Base-by-base conservation (phyloP, 805 yeast genomes). In the Komagataella populi region DNA sequence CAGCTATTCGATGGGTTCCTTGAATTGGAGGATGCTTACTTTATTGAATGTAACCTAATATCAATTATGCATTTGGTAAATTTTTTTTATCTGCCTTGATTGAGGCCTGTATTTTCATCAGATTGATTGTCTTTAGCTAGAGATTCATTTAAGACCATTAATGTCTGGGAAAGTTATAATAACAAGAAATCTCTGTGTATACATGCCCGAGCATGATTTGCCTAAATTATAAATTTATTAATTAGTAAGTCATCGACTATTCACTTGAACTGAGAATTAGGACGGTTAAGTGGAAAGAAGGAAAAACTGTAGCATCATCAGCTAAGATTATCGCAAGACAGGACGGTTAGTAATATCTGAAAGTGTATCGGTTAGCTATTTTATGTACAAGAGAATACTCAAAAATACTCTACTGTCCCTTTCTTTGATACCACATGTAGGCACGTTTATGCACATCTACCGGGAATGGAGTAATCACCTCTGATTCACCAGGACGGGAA, bases 401-500 rank as follows among this genome's bases (percentile, higher is more conserved):
- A 30, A 10, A 30, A 30, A 10, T 10, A 10, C 10, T 30, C 39
- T 54, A 65, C 64, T 61, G 65, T 53, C 90, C 87, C 63, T 78
- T 81, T 75, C 89, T 82, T 49, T 79, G 79, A 69, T 91, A 91
- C 78, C 83, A 89, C 93, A 89, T 85, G 74, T 86, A 90, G 45
- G 97, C 96, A 66, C 95, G 81, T 70, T 90, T 93, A 62, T 91
- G 97, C 57, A 82, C 80, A 54, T 81, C 83, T 55, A 80, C 73
- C 44, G 83, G 82, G 67, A 84, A 87, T 51, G 99, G 99, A 52
- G 96, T 74, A 55, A 93, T 86, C 54, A 93, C 95, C 72, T 93
- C 99, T 36, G 96, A 85, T 63, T 87, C 90, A 52, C 96, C 97
- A 6, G 97, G 96, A 66, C 97, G 80, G 12, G 97, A 96, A 49